A percentile compares a stretch with the other conserved stretches of the same genome.
phyloP scores from a whole-genome alignment of 331 rosid genomes.

The Quercus phellos region DNA sequence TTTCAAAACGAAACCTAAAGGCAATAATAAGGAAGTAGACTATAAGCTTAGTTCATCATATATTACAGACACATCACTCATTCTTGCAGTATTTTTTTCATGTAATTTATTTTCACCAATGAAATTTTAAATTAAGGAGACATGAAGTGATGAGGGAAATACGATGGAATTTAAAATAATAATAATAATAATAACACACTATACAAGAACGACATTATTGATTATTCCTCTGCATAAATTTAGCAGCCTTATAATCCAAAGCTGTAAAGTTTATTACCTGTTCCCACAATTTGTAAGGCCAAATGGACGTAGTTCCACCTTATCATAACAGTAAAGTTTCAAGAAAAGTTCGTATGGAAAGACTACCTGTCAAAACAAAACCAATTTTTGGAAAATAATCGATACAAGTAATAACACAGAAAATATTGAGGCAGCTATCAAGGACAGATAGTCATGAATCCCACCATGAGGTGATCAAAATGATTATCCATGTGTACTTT shows the following conservation, averaged over 20 bases:
- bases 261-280: slow-evolving; percentile 47
- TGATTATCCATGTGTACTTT: too few species aligned
- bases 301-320: slow-evolving; percentile 56
- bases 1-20: not conserved
- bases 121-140: not conserved
- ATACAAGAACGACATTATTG: not conserved
- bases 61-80: not conserved
- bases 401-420: not conserved
- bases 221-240: not conserved
- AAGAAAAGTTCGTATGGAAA: slow-evolving; percentile 63
- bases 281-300: slow-evolving; percentile 83
- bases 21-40: not conserved
- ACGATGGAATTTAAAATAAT: not conserved
- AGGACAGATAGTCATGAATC: not conserved
- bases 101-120: not conserved
- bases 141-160: not conserved
- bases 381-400: slow-evolving; percentile 21
- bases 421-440: slow-evolving; percentile 4
- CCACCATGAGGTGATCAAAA: too few species aligned
- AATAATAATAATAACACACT: not conserved
- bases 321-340: slow-evolving; percentile 59
- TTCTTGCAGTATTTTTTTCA: not conserved
- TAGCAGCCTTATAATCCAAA: not conserved
- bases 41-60: not conserved
- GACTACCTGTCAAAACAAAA: slow-evolving; percentile 44